Conservation (phyloP, 2,329 filamentous ascomycete species). For the Fusarium nisikadoi region DNA sequence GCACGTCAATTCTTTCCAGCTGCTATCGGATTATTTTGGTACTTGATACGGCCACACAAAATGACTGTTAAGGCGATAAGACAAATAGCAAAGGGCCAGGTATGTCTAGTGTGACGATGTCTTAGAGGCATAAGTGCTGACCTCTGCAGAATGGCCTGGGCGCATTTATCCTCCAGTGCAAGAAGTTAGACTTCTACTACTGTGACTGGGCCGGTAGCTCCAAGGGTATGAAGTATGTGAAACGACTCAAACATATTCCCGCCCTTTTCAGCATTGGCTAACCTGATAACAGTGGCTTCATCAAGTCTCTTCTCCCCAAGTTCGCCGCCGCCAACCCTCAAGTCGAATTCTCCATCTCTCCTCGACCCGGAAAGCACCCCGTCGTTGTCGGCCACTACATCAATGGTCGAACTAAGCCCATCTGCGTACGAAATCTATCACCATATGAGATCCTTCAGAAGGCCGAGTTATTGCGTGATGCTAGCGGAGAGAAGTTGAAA, state of each 20-base stretch:
- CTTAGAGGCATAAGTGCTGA: conserved; percentile 22
- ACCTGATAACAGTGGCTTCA: conserved; percentile 72
- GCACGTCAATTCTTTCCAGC: conserved; percentile 34
- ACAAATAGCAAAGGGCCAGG: conserved; percentile 64
- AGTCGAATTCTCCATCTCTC: conserved; percentile 92
- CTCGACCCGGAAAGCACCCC: conserved; percentile 89
- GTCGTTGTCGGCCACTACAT: conserved; percentile 91
- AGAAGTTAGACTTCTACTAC: conserved; percentile 94
- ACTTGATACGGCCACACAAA: conserved; percentile 48
- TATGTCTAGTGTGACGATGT: conserved; percentile 46
- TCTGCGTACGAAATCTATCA: conserved; percentile 90
- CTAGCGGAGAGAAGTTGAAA: conserved; percentile 79
- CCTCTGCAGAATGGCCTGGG: conserved; percentile 86
- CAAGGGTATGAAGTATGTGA: conserved; percentile 86
- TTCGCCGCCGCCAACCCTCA: conserved; percentile 87
- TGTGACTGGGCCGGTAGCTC: conserved; percentile 97
- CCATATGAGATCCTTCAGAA: conserved; percentile 84
- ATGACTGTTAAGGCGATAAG: conserved; percentile 68
- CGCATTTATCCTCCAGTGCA: conserved; percentile 97
- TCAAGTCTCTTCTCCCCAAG: conserved; percentile 77
- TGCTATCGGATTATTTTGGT: conserved; percentile 43
- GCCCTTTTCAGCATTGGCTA: conserved; percentile 30
- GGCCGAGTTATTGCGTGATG: conserved; percentile 76
- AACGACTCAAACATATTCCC: rapidly evolving
- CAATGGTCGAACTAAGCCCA: conserved; percentile 85